Evolutionary conservation across 306 rosid species (phyloP).

Genomic region (Cucurbita moschata): DNA sequence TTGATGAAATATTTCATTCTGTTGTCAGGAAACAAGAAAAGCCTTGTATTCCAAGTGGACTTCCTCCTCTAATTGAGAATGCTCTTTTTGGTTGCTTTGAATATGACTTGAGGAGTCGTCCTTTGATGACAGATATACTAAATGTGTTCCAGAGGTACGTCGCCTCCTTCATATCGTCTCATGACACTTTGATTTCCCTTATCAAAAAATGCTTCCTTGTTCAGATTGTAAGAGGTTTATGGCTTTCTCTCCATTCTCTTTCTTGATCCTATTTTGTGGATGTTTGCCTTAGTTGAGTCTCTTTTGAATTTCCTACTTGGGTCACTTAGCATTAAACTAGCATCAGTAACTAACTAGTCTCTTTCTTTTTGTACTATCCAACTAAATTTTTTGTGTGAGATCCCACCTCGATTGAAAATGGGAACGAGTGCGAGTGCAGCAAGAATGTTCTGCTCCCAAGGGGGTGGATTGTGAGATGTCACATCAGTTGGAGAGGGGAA

Average conservation of each 20-base stretch:
- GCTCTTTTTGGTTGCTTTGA: conserved; percentile 78
- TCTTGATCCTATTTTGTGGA: no score
- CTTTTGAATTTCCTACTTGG: neutral
- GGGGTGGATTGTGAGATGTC: no score
- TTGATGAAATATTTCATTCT: conserved; percentile 34
- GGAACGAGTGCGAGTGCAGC: no score
- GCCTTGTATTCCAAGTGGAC: conserved; percentile 61
- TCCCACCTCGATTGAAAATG: no score
- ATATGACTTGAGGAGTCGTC: conserved; percentile 85
- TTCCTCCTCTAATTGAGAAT: conserved; percentile 66
- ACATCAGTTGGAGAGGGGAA: no score
- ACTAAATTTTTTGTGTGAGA: neutral
- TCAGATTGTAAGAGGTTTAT: neutral
- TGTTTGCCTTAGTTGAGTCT: no score
- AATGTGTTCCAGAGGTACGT: conserved; percentile 55
- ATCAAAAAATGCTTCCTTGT: neutral
- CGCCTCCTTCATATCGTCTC: neutral
- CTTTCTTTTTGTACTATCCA: neutral
- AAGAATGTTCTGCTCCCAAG: no score
- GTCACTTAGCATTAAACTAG: neutral
- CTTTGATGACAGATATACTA: conserved; percentile 52
- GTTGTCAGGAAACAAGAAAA: conserved; percentile 70
- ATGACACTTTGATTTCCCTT: neutral
- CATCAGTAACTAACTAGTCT: neutral
- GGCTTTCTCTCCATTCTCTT: neutral